Evolutionary conservation across 352 stramenopile genomes (phyloP).

Genomic region (Pythium plurisporium): DNA sequence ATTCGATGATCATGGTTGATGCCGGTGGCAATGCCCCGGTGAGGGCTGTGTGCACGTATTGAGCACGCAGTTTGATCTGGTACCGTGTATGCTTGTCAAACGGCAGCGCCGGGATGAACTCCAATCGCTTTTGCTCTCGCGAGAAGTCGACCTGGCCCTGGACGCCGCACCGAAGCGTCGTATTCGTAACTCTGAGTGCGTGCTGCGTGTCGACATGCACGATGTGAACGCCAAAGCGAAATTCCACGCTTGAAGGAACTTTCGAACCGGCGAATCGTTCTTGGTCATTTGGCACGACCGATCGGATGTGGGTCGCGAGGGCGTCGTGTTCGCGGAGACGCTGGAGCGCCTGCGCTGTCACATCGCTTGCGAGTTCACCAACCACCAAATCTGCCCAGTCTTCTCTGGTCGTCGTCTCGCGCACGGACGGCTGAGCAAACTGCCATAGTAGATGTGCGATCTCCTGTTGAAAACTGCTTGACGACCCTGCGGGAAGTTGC

Average conservation of each 20-base stretch:
- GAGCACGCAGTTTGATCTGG: slow-evolving; percentile 26
- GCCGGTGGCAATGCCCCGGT: slow-evolving; percentile 1
- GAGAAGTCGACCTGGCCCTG: slow-evolving; percentile 24
- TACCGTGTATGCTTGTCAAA: slow-evolving; percentile 34
- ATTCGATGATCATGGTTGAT: slow-evolving; percentile 18
- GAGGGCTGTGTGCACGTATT: slow-evolving; percentile 28
- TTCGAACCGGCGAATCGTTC: slow-evolving; percentile 6
- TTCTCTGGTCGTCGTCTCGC: neutral
- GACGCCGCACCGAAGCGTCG: slow-evolving; percentile 13
- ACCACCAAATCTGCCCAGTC: slow-evolving; percentile 17
- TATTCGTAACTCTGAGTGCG: slow-evolving; percentile 32
- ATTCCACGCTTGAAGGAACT: neutral
- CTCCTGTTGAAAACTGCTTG: neutral
- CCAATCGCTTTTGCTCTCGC: slow-evolving; percentile 4
- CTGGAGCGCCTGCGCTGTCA: slow-evolving; percentile 6
- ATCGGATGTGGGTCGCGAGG: slow-evolving; percentile 16
- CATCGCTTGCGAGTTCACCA: slow-evolving; percentile 10
- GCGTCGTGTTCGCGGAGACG: slow-evolving; percentile 18
- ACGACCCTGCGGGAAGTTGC: neutral
- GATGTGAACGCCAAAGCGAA: slow-evolving; percentile 26
- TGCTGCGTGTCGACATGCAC: slow-evolving; percentile 26
- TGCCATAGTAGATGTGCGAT: slow-evolving; percentile 9
- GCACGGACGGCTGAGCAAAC: neutral
- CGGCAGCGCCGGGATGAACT: slow-evolving; percentile 31
- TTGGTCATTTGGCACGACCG: slow-evolving; percentile 13